Conservation (phyloP, 73 alveolate genomes). For the Blepharisma japonicum region DNA sequence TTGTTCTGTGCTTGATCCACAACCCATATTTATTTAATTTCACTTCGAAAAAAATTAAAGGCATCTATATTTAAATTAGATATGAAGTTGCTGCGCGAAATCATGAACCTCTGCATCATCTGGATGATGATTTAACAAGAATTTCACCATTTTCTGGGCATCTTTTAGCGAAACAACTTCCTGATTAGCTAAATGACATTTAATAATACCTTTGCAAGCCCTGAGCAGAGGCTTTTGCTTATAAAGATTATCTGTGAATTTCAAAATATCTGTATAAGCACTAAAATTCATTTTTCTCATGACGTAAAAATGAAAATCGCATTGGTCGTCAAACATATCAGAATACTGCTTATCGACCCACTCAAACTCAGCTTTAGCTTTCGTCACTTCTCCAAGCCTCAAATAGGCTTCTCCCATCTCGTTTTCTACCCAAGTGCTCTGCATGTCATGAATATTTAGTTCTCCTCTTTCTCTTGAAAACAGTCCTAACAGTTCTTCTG, state of each 20-base stretch:
- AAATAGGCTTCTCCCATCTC: slow-evolving; percentile 71
- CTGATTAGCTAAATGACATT: neutral
- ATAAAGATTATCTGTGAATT: slow-evolving; percentile 41
- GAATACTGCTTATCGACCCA: slow-evolving; percentile 72
- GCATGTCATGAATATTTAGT: slow-evolving; percentile 75
- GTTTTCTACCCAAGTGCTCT: slow-evolving; percentile 83
- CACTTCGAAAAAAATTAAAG: too few relatives aligned
- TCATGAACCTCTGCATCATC: too few relatives aligned
- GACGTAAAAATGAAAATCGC: slow-evolving; percentile 79
- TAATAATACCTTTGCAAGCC: slow-evolving; percentile 40
- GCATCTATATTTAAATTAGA: too few relatives aligned
- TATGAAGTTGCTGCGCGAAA: too few relatives aligned
- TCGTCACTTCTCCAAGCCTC: slow-evolving; percentile 50
- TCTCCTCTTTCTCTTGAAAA: slow-evolving; percentile 74
- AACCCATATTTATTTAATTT: too few relatives aligned
- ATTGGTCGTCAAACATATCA: slow-evolving; percentile 78
- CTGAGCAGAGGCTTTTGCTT: slow-evolving; percentile 36
- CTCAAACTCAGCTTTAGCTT: slow-evolving; percentile 70
- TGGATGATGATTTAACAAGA: too few relatives aligned
- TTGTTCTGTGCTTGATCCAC: too few relatives aligned
- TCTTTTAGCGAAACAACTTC: too few relatives aligned
- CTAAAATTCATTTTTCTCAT: slow-evolving; percentile 67
- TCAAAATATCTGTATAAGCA: slow-evolving; percentile 46
- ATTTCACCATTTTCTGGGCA: too few relatives aligned
- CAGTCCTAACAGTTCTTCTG: slow-evolving; percentile 71